These are phyloP conservation scores for Nothophaeocryptopus gaeumannii DNA, from an alignment of 2,329 filamentous ascomycete species.

Conservation along the genomic window DNA sequence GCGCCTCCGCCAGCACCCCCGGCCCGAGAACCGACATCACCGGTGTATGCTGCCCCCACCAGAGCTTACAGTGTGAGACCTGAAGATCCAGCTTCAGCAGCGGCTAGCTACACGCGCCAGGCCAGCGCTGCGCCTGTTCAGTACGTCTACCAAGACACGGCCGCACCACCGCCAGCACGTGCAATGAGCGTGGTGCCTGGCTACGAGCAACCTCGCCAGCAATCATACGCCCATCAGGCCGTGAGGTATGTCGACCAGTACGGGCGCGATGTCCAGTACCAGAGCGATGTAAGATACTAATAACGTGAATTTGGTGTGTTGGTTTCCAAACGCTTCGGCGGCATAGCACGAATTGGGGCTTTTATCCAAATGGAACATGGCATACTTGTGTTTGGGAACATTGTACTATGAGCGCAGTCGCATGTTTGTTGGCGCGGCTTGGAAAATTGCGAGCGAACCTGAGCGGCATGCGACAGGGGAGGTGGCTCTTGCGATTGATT, in stretches of 20 bases:
- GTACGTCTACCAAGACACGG: slow-evolving; percentile 30
- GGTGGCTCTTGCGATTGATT: too few relatives aligned
- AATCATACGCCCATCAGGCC: slow-evolving; percentile 20
- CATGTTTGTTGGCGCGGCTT: too few relatives aligned
- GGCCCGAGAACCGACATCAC: slow-evolving; percentile 37
- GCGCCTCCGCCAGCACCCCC: slow-evolving; percentile 19
- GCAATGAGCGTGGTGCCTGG: slow-evolving; percentile 42
- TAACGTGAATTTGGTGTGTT: slow-evolving; percentile 2
- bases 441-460: too few relatives aligned
- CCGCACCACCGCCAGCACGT: slow-evolving; percentile 26
- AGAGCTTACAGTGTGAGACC: slow-evolving; percentile 38
- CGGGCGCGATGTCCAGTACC: slow-evolving; percentile 31
- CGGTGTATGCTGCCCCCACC: slow-evolving; percentile 23
- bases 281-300: slow-evolving; percentile 29
- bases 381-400: too few relatives aligned
- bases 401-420: too few relatives aligned
- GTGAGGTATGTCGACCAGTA: slow-evolving; percentile 44
- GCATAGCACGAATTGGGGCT: too few relatives aligned
- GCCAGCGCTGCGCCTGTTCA: slow-evolving; percentile 44
- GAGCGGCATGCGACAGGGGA: too few relatives aligned
- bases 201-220: slow-evolving; percentile 24
- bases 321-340: too few relatives aligned
- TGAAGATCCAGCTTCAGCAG: slow-evolving; percentile 54
- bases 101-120: slow-evolving; percentile 38
- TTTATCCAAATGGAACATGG: too few relatives aligned